Conservation (phyloP, 257 asterid species). For the Ligustrum vulgare region DNA sequence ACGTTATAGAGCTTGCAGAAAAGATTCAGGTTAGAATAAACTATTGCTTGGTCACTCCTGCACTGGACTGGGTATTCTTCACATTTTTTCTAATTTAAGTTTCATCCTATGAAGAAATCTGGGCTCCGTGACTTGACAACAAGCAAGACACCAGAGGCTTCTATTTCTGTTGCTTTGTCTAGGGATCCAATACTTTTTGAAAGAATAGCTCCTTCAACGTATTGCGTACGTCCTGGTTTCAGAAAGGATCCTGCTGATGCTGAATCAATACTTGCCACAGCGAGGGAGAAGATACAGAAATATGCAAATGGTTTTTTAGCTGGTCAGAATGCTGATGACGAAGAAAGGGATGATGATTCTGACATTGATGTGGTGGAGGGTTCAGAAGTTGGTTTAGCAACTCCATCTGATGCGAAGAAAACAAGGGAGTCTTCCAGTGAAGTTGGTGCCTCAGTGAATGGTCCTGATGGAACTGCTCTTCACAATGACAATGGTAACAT, state of each 20-base stretch:
- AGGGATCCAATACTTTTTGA: constrained; percentile 96
- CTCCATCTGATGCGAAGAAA: constrained; percentile 53
- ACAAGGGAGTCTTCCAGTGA: constrained; percentile 39
- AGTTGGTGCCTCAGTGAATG: constrained; percentile 41
- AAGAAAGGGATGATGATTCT: constrained; percentile 92
- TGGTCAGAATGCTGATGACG: constrained; percentile 85
- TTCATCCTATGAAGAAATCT: constrained; percentile 60
- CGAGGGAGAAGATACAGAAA: constrained; percentile 87
- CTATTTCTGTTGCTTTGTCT: constrained; percentile 98
- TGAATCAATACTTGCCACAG: constrained; percentile 71
- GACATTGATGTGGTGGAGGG: constrained; percentile 85
- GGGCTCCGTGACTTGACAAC: constrained; percentile 96
- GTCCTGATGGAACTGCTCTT: constrained; percentile 38
- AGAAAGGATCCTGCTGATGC: constrained; percentile 97
- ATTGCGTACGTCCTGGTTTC: constrained; percentile 81
- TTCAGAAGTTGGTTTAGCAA: constrained; percentile 68
- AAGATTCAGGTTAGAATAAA: constrained; percentile 80
- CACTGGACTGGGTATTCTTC: background rate
- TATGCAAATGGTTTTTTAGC: constrained; percentile 78
- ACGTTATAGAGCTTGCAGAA: constrained; percentile 91
- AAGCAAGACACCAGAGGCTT: constrained; percentile 99
- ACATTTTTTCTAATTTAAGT: constrained; percentile 14
- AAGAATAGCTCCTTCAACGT: constrained; percentile 96
- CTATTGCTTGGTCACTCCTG: constrained; percentile 2
- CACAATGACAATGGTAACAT: constrained; percentile 39